Base-by-base conservation (phyloP, 177 flowering plant genomes). In the Telopea speciosissima region DNA sequence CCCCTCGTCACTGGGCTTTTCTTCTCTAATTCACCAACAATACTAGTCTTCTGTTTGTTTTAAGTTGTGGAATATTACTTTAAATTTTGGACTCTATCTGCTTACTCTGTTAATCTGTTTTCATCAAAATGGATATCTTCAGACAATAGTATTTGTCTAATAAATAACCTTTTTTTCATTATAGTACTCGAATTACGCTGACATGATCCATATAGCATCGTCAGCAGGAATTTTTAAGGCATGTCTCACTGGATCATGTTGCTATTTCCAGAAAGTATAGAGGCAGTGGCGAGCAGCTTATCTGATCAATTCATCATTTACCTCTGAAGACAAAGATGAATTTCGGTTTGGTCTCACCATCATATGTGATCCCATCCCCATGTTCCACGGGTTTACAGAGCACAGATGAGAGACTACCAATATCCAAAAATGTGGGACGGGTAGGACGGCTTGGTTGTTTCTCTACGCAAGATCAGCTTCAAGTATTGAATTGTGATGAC, bases 331-430 rank as follows among this genome's bases (percentile, higher is more conserved):
- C 63, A 65, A 62, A 62, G 40, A 76, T 71, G 75, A 71, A n/a
- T 56, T 65, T 61, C 24, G 45, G 79, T 25, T 44, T 73, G 75
- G 70, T 62, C 56, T 73, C 72, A n/a, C 63, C 74, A 11, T 65
- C 75, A 62, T 65, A 66, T 13, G 79, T 73, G 45, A 65, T 64
- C 62, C 26, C 61, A 19, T 70, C 64, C 65, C 66, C 76, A 23
- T 24, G 52, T 69, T 61, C 69, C 10, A 56, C 65, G 66, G 62
- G 56, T 70, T 67, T 63, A 63, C 69, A 19, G 19, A 31, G 23
- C 49, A 56, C 54, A 58, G 76, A 61, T 40, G 77, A 72, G 24
- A 73, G 67, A 54, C 40, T 67, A 36, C 68, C 60, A 31, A 33
- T 64, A 23, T 68, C 64, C 23, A 79, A 25, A 66, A 25, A 36